Evolutionary conservation across 495 filamentous ascomycete genomes (phyloP), one percentile per base, ranked within the genome.

Genomic region (Aspergillus campestris): DNA sequence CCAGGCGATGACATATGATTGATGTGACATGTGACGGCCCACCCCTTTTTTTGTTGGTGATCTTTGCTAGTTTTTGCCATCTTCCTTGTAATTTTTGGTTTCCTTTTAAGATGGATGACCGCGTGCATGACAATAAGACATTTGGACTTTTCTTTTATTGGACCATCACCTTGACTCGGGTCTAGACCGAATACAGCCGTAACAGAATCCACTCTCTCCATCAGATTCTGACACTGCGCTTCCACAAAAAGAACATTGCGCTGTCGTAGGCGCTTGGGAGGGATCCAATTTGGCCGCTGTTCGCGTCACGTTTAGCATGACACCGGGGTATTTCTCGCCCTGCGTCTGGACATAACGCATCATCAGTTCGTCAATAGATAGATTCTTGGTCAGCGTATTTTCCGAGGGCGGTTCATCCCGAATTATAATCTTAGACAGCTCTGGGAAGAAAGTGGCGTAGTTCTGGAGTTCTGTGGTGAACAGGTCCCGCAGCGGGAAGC

Each of bases 341-440:
- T 94, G 89, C 6, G 82, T 86, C 40, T 77, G 74, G 55, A 98
- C 92, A 57, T 95, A 98, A 35, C 89, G 81, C 38, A 70, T 65
- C 82, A 98, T 89, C 38, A 98, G 76, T 48, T 86, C 82, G 54
- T 97, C 91, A 51, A 98, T 95, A 9, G 87, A 94, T 13, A 85
- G 74, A 50, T 86, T 81, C 57, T 69, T 70, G 3, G 64, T 72
- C 9, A 71, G 59, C 6, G 58, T 49, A 42, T 82, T 91, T 6
- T 72, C 70, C 8, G 63, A 66, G 11, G 51, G 57, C 40, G 58
- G 58, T 30, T 51, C 39, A 41, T 70, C 58, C 42, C 65, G 51
- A 47, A 75, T 52, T 12, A 84, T 66, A 4, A 83, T 55, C 2
- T 60, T 51, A 0, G 64, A 56, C 9, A 89, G 64, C 15, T 80